Evolutionary conservation across 805 yeast species (phyloP), one percentile per base, ranked within the genome.

Genomic region (Starmera quercuum): DNA sequence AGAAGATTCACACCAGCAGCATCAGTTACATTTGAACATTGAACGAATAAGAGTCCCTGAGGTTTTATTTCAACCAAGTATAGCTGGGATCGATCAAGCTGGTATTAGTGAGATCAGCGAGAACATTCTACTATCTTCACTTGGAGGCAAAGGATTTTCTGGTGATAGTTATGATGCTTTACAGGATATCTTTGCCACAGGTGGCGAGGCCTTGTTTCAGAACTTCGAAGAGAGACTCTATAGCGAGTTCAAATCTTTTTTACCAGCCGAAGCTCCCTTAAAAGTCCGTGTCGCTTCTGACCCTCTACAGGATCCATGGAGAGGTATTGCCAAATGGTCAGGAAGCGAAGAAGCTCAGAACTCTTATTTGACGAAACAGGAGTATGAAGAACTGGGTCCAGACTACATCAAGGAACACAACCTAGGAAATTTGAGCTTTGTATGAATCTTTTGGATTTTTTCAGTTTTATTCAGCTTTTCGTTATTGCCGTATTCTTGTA

Each of bases 81-180:
- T 92, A 41, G 95, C 94, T 0, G 98, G 98, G 16, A 65, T 87
- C 16, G 98, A 92, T 56, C 97, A 88, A 59, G 95, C 97, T 0
- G 97, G 97, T 19, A 67, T 92, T n/a, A 53, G 73, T 17, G 97
- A 92, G 56, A 59, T 87, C 26, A 68, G 78, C 35, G 81, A 78
- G 42, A 82, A 78, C 37, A 66, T 85, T 7, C 50, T 88, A 6
- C 50, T 73, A 26, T 70, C 76, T 31, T 68, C 87, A 46, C 63
- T 78, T 33, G 75, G 74, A 20, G 71, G 75, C 1, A 70, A 68
- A 37, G 77, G 77, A 23, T 63, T 60, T 28, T 61, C 71, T 1
- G 83, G 78, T 6, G 79, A 79, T 39, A 64, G 71, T 26, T 58
- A 67, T 16, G 61, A 68, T 19, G 58, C 71, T 22, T 53, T 82